A percentile compares a stretch with the other conserved stretches of the same genome.
These are phyloP conservation scores for Trypethelium eluteriae DNA, from an alignment of 495 filamentous ascomycete species.

Conservation along the genomic window DNA sequence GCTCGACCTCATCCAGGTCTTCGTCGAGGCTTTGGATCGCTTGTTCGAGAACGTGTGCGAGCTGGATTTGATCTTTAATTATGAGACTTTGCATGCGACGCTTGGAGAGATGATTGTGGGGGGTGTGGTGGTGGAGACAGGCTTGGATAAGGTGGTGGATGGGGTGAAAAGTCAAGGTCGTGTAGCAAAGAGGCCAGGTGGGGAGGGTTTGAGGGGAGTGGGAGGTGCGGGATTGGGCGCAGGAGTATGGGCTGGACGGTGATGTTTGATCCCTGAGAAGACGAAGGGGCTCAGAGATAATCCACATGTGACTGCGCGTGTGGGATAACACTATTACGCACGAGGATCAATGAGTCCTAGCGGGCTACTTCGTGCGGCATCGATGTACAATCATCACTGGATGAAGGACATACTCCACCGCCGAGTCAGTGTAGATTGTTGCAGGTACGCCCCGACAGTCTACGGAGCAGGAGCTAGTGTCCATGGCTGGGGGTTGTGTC, in stretches of 20 bases:
- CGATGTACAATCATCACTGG: no score
- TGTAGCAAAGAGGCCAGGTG: constrained; percentile 57
- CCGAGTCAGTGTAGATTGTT: no score
- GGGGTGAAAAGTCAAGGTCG: constrained; percentile 74
- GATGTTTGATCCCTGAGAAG: constrained; percentile 14
- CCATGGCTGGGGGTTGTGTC: no score
- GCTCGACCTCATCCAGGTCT: constrained; percentile 94
- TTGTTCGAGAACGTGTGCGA: constrained; percentile 98
- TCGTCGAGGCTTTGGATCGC: constrained; percentile 88
- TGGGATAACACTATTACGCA: no score
- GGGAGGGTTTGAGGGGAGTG: constrained; percentile 30
- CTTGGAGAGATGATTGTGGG: constrained; percentile 93
- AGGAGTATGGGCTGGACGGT: constrained; percentile 41
- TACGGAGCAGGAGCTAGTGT: no score
- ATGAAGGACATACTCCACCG: no score
- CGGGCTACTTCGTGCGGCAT: no score
- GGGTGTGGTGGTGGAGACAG: constrained; percentile 91
- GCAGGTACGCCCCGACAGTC: no score
- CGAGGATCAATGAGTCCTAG: no score
- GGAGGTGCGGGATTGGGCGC: constrained; percentile 34
- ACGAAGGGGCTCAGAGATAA: background rate
- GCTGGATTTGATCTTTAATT: constrained; percentile 96
- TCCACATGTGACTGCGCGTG: no score
- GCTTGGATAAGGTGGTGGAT: constrained; percentile 74
- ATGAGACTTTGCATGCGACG: constrained; percentile 88